Evolutionary conservation across 768 basidiomycete genomes (phyloP).

Genomic region (Boletus barrowsii): DNA sequence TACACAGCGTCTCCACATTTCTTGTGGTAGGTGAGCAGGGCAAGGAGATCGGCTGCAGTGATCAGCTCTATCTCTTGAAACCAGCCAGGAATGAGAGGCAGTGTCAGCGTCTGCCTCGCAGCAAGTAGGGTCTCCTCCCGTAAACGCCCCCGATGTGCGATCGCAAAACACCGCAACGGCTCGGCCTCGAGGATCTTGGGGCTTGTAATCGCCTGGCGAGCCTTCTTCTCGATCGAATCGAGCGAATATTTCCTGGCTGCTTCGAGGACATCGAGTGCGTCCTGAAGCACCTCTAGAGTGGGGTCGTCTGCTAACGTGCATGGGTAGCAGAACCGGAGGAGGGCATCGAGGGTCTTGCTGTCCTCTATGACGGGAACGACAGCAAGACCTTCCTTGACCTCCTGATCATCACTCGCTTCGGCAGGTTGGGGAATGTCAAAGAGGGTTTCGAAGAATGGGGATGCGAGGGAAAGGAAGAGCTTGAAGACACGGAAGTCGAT

Average conservation of each 20-base stretch:
- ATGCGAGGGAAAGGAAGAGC: no score
- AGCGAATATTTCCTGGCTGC: constrained; percentile 23
- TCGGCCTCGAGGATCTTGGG: constrained; percentile 20
- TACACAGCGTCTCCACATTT: constrained; percentile 12
- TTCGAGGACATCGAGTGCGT: constrained; percentile 10
- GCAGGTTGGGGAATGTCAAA: no score
- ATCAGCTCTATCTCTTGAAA: constrained; percentile 30
- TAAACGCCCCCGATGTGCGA: constrained; percentile 25
- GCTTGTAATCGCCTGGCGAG: constrained; percentile 19
- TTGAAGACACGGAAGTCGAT: no score
- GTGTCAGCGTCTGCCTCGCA: constrained; percentile 28
- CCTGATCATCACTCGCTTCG: neutral
- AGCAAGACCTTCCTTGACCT: constrained; percentile 21
- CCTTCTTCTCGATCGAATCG: constrained; percentile 16
- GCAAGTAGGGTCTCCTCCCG: constrained; percentile 26
- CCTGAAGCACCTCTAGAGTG: constrained; percentile 6
- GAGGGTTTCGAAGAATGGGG: no score
- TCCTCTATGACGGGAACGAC: constrained; percentile 11
- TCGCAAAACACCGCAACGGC: constrained; percentile 31
- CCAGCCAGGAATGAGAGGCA: constrained; percentile 21
- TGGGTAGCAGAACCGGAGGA: constrained; percentile 3
- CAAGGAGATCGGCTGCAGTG: constrained; percentile 24
- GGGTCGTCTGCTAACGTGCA: constrained; percentile 2
- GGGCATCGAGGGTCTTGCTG: constrained; percentile 11
- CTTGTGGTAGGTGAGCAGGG: constrained; percentile 23